These are phyloP conservation scores for Trypanosoma mega DNA, from an alignment of 208 protist genomes.

Conservation along the genomic window DNA sequence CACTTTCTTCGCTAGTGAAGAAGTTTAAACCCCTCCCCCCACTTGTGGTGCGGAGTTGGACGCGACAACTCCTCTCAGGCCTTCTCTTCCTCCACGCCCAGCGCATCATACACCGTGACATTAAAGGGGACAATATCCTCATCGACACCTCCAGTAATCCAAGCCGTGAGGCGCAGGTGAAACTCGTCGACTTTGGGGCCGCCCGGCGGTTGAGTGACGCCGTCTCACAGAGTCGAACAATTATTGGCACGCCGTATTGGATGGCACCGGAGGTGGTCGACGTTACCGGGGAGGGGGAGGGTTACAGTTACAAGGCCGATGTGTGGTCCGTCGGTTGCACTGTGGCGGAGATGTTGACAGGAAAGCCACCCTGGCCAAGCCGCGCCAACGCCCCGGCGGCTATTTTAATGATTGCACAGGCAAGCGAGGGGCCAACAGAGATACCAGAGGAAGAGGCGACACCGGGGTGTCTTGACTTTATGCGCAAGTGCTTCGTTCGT, in stretches of 20 bases:
- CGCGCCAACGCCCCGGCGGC: slow-evolving; percentile 74
- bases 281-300: slow-evolving; percentile 39
- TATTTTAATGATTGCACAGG: slow-evolving; percentile 89
- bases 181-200: slow-evolving; percentile 91
- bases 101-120: slow-evolving; percentile 90
- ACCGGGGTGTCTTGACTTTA: slow-evolving; percentile 80
- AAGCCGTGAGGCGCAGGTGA: slow-evolving; percentile 68
- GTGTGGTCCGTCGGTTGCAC: slow-evolving; percentile 94
- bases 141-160: slow-evolving; percentile 74
- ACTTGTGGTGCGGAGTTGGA: slow-evolving; percentile 85
- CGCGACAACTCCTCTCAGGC: slow-evolving; percentile 81
- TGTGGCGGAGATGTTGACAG: slow-evolving; percentile 92
- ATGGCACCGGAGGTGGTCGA: slow-evolving; percentile 93
- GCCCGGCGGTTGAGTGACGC: slow-evolving; percentile 80
- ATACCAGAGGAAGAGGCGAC: slow-evolving; percentile 78
- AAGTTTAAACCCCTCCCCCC: slow-evolving; percentile 83
- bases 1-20: slow-evolving; percentile 79
- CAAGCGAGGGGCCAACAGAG: slow-evolving; percentile 75
- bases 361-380: slow-evolving; percentile 88
- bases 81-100: slow-evolving; percentile 90
- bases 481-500: slow-evolving; percentile 76
- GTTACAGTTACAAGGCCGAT: slow-evolving; percentile 92
- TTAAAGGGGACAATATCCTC: slow-evolving; percentile 92
- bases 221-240: slow-evolving; percentile 81
- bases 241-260: slow-evolving; percentile 94